Conservation (phyloP, 75 land plant species). For the Pinus albicaulis region DNA sequence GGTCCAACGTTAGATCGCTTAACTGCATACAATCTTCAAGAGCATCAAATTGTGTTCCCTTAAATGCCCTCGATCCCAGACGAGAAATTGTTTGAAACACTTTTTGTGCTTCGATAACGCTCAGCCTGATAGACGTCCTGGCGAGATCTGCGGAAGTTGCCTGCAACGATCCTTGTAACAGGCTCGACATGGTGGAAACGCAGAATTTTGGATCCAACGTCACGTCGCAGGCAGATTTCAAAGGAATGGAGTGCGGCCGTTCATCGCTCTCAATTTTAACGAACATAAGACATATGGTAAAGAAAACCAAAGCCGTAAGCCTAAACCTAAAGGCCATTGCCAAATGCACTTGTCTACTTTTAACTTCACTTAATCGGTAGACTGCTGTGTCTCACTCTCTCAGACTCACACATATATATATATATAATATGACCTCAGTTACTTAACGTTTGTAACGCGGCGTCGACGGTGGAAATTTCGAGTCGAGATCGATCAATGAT, state of each 20-base stretch:
- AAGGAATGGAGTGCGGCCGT: background rate
- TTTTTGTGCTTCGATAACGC: background rate
- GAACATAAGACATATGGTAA: background rate
- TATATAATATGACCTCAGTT: too few species aligned
- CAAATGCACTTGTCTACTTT: too few species aligned
- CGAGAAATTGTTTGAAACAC: background rate
- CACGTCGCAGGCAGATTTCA: background rate
- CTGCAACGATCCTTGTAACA: background rate
- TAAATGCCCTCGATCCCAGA: background rate
- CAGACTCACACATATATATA: too few species aligned
- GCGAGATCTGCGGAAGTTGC: background rate
- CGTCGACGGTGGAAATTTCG: too few species aligned
- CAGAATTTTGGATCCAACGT: constrained; percentile 5
- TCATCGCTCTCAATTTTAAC: background rate
- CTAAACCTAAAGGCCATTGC: background rate
- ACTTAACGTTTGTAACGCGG: too few species aligned
- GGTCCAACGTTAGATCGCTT: constrained; percentile 25
- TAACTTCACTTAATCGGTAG: too few species aligned
- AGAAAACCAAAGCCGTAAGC: background rate
- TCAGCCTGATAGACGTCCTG: background rate
- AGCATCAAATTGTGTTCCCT: constrained; percentile 10
- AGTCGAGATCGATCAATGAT: too few species aligned
- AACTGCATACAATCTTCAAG: constrained; percentile 59
- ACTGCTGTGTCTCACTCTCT: too few species aligned
- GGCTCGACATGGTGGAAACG: background rate